Base-by-base conservation (phyloP, 768 basidiomycete species). In the Serendipita sp. region DNA sequence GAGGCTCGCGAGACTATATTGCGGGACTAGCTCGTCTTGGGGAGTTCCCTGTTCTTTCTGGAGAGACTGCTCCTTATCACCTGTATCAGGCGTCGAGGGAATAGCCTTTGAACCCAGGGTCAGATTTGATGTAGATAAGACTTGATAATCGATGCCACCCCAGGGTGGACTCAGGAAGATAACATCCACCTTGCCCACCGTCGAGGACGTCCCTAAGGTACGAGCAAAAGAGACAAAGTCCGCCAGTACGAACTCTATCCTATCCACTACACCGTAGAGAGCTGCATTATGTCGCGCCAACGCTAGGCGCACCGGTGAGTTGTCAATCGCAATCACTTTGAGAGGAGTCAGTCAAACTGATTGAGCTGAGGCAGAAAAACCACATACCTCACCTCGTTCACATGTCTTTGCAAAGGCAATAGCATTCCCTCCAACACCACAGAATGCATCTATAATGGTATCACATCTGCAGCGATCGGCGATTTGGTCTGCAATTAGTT, bases 341-440 rank as follows among this genome's bases (percentile, higher is more conserved):
- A 10, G 52, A 64, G n/a, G 16, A 35, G 4, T 44, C 41, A 44
- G 45, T 51, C 47, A 5, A 65, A 45, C 4, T 48, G 3, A 54
- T 30, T 10, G 23, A 2, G 30, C 35, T 4, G 46, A 51, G 45
- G 41, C 34, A 13, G 10, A 3, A 15, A 18, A 44, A 46, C 10
- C 4, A 34, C 62, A 16, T 4, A 35, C 73, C 85, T 66, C 70
- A 96, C 95, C 95, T 74, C 89, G 76, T 72, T 95, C 89, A 75
- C 96, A 99, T 2, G 93, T 96, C 72, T 87, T 83, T 2, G 96
- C 96, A 74, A 99, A 97, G 2, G 93, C 91, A 65, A 99, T 98
- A 0, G 95, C 84, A 70, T 99, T 99, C 15, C 95, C 96, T 32
- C 96, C 96, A 0, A 98, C 94, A 0, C 96, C 96, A 71, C 94